Percentiles rank a stretch among this genome's conserved stretches.
Conservation (phyloP, 2,329 filamentous ascomycete genomes). For the Graphium sp. region DNA sequence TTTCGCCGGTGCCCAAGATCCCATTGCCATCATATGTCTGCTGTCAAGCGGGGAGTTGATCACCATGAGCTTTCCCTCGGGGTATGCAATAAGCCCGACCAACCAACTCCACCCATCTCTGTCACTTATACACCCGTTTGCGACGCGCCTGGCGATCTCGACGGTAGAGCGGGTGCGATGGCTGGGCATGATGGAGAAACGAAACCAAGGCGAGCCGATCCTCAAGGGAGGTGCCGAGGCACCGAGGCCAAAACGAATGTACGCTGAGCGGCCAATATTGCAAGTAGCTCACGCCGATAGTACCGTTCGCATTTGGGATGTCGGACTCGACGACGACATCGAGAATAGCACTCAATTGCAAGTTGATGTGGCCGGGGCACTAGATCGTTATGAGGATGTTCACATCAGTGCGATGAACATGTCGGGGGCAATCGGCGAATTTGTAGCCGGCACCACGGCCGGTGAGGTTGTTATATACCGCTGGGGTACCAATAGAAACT, state of each 20-base stretch:
- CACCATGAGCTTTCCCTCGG: conserved; percentile 82
- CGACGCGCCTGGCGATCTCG: conserved; percentile 55
- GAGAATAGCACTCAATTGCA: conserved; percentile 74
- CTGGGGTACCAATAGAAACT: conserved; percentile 68
- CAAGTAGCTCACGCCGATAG: conserved; percentile 83
- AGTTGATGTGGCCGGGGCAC: conserved; percentile 68
- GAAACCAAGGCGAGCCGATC: conserved; percentile 61
- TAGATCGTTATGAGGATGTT: conserved; percentile 63
- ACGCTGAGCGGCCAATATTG: conserved; percentile 69
- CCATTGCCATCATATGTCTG: conserved; percentile 65
- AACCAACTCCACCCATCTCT: conserved; percentile 83
- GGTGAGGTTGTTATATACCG: conserved; percentile 81
- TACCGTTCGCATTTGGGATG: conserved; percentile 83
- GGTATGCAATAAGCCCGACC: conserved; percentile 78
- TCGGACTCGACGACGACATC: conserved; percentile 80
- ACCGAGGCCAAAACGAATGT: conserved; percentile 52
- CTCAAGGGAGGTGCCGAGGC: conserved; percentile 65
- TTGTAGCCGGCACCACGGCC: conserved; percentile 62
- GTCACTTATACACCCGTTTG: conserved; percentile 80
- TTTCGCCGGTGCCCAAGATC: conserved; percentile 77
- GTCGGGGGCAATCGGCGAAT: conserved; percentile 64
- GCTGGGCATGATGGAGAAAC: conserved; percentile 79
- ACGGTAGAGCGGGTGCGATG: conserved; percentile 64
- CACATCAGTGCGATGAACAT: conserved; percentile 68
- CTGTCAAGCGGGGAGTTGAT: conserved; percentile 77